phyloP scores from a whole-genome alignment of 768 basidiomycete species.

The Crassisporium funariophilum region DNA sequence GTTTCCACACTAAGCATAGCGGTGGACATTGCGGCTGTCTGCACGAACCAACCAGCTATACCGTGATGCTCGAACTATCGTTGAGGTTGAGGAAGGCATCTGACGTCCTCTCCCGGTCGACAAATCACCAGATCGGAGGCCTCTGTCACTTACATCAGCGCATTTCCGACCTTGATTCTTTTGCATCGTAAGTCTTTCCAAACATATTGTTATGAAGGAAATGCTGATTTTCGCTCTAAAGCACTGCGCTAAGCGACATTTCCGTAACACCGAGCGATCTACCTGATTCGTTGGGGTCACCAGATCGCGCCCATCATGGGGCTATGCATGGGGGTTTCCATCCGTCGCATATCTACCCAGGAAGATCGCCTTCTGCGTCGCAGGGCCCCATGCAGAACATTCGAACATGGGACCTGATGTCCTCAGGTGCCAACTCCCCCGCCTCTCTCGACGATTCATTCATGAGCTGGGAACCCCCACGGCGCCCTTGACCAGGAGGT shows the following conservation, averaged over 20 bases:
- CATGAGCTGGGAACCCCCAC: conserved; percentile 56
- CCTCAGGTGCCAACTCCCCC: conserved; percentile 23
- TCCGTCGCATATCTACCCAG: conserved; percentile 6
- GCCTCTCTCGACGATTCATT: conserved; percentile 52
- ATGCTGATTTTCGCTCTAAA: background rate
- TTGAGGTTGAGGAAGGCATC: conserved; percentile 61
- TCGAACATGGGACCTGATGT: conserved; percentile 29
- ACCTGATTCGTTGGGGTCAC: background rate
- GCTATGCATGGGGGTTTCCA: conserved; percentile 1
- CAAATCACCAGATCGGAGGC: conserved; percentile 39
- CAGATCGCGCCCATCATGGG: background rate
- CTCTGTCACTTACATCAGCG: conserved; percentile 43
- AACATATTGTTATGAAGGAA: background rate
- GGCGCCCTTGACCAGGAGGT: background rate
- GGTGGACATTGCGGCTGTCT: conserved; percentile 59
- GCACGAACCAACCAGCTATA: conserved; percentile 54
- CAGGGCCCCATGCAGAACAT: conserved; percentile 18
- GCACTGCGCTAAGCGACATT: background rate
- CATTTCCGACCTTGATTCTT: conserved; percentile 42
- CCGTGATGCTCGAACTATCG: conserved; percentile 65
- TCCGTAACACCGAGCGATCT: background rate
- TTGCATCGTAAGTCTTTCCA: conserved; percentile 8
- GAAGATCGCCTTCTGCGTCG: conserved; percentile 7
- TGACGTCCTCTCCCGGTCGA: conserved; percentile 51
- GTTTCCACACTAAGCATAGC: conserved; percentile 25